Conservation (phyloP, 2,329 filamentous ascomycete genomes). For the Venturiaceae sp. region DNA sequence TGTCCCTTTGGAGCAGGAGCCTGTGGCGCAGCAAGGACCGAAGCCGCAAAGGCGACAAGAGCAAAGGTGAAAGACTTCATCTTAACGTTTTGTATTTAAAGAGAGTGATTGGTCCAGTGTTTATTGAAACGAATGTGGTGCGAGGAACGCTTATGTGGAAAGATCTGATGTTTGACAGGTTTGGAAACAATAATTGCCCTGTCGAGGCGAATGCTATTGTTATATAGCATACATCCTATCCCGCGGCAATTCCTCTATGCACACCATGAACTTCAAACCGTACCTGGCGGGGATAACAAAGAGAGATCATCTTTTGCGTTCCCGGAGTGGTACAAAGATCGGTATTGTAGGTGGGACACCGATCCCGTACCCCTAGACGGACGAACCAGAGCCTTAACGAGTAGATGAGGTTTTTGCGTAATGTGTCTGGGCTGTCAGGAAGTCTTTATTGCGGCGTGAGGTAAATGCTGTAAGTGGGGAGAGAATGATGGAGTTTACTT, state of each 20-base stretch:
- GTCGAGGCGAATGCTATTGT: not conserved
- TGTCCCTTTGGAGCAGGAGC: constrained; percentile 13
- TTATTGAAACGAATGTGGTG: not conserved
- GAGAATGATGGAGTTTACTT: not conserved
- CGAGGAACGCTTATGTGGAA: not conserved
- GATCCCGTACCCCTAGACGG: not conserved
- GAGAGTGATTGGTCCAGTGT: not conserved
- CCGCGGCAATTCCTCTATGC: not conserved
- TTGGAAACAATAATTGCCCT: not conserved
- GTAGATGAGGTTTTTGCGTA: not conserved
- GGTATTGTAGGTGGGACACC: not conserved
- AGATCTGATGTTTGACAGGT: not conserved
- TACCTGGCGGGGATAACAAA: not conserved
- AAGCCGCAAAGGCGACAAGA: constrained; percentile 12
- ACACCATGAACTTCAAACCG: not conserved
- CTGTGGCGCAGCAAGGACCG: constrained; percentile 15
- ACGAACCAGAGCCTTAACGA: not conserved
- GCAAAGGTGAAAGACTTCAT: constrained; percentile 18
- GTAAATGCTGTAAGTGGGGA: not conserved
- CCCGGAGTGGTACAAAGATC: not conserved
- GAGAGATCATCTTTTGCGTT: not conserved
- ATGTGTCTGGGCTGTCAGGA: not conserved
- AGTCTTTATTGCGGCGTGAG: not conserved
- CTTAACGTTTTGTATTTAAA: not conserved
- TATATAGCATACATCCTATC: not conserved